Evolutionary conservation across 306 rosid species (phyloP).

Genomic region (Rosa persica): DNA sequence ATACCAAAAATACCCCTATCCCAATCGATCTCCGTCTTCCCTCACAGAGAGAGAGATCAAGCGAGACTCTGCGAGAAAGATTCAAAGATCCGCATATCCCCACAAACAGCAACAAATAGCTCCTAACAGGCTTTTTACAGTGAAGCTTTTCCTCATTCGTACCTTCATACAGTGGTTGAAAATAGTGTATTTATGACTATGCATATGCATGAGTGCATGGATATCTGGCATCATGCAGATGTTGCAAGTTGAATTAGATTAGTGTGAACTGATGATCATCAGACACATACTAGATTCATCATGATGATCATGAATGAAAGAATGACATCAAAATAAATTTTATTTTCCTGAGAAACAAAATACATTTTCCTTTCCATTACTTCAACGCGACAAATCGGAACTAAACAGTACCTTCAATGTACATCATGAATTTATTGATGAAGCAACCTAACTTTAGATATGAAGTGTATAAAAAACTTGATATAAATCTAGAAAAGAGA

Average conservation of each 20-base stretch:
- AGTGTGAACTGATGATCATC: background rate
- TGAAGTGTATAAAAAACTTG: too few relatives aligned
- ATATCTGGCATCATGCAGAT: background rate
- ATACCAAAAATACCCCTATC: conserved; percentile 9
- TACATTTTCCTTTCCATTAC: too few relatives aligned
- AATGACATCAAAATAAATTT: too few relatives aligned
- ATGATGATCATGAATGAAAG: too few relatives aligned
- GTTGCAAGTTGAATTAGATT: background rate
- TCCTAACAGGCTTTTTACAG: conserved; percentile 56
- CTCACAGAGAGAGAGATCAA: conserved; percentile 17
- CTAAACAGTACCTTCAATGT: too few relatives aligned
- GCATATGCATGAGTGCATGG: background rate
- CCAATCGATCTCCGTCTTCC: background rate
- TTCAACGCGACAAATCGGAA: too few relatives aligned
- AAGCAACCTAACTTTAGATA: too few relatives aligned
- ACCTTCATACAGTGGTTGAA: conserved; percentile 7
- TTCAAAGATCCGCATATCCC: conserved; percentile 69
- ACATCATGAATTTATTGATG: too few relatives aligned
- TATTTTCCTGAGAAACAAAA: too few relatives aligned
- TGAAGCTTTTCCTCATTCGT: conserved; percentile 48
- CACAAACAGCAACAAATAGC: conserved; percentile 73
- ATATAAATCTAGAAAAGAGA: too few relatives aligned
- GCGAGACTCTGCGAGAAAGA: conserved; percentile 33
- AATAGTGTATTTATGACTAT: background rate
- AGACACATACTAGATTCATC: too few relatives aligned